Conservation (phyloP, 495 filamentous ascomycete genomes). For the Penicillium samsonianum region DNA sequence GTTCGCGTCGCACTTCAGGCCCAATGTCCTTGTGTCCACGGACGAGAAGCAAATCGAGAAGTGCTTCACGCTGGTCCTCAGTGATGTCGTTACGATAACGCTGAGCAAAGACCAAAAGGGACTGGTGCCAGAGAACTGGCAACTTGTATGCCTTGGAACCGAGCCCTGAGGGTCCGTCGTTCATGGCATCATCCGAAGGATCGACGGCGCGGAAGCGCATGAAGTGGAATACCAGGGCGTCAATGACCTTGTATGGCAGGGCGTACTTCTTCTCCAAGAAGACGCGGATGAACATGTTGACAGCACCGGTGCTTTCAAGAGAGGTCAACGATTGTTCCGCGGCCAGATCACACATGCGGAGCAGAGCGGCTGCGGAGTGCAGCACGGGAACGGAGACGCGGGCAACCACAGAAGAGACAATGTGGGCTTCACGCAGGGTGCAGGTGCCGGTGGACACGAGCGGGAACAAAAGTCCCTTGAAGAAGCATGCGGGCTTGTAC, state of each 20-base stretch:
- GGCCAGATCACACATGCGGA: conserved; percentile 89
- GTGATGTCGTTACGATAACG: conserved; percentile 91
- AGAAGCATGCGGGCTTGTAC: conserved; percentile 95
- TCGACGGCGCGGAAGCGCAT: conserved; percentile 72
- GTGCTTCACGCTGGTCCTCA: conserved; percentile 88
- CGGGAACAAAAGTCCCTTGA: conserved; percentile 95
- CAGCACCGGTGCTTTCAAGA: conserved; percentile 76
- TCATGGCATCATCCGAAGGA: conserved; percentile 49
- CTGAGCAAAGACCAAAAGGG: conserved; percentile 86
- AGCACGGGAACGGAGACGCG: conserved; percentile 82
- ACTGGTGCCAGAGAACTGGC: conserved; percentile 90
- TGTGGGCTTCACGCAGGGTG: conserved; percentile 87
- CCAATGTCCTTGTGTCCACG: conserved; percentile 88
- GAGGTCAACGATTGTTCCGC: conserved; percentile 78
- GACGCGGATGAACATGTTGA: conserved; percentile 88
- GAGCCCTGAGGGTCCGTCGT: conserved; percentile 38
- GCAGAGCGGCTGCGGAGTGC: conserved; percentile 88
- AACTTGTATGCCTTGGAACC: conserved; percentile 59
- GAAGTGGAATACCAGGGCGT: conserved; percentile 95
- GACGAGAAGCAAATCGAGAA: conserved; percentile 83
- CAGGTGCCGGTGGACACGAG: conserved; percentile 75
- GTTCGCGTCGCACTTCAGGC: conserved; percentile 86
- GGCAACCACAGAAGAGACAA: conserved; percentile 79
- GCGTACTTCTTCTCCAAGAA: conserved; percentile 97
- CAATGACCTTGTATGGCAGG: conserved; percentile 90